A percentile compares a stretch with the other conserved stretches of the same genome.
These are phyloP conservation scores for Amanita molliuscula DNA, from an alignment of 768 basidiomycete genomes.

Conservation along the genomic window DNA sequence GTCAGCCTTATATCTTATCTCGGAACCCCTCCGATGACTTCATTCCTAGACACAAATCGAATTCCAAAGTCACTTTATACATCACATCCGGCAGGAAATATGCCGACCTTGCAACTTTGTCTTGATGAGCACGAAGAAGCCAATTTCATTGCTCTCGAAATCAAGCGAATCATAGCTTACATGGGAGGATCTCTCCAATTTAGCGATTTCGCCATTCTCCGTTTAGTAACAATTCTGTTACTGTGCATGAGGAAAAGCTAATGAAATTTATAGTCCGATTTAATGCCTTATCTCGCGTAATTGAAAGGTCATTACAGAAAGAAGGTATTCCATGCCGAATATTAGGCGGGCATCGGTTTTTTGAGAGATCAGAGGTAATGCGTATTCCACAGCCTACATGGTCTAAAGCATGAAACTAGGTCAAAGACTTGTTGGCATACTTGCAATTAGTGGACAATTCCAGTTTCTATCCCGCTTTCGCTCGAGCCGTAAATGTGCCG, in stretches of 20 bases:
- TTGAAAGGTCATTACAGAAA: constrained; percentile 70
- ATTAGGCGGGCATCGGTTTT: constrained; percentile 78
- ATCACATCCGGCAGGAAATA: constrained; percentile 50
- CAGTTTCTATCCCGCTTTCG: constrained; percentile 52
- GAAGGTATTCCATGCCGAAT: constrained; percentile 71
- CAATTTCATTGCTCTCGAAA: constrained; percentile 61
- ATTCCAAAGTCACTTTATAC: constrained; percentile 68
- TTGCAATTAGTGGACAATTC: constrained; percentile 78
- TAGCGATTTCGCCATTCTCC: constrained; percentile 77
- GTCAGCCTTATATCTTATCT: constrained; percentile 22
- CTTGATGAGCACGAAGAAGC: constrained; percentile 55
- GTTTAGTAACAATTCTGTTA: constrained; percentile 28
- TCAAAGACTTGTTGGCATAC: constrained; percentile 78
- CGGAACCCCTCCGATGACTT: not conserved
- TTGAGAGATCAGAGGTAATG: constrained; percentile 67
- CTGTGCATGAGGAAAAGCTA: not conserved
- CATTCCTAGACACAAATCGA: constrained; percentile 52
- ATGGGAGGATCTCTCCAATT: constrained; percentile 63
- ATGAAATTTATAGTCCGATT: constrained; percentile 50
- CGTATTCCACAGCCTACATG: not conserved
- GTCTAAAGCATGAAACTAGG: constrained; percentile 22
- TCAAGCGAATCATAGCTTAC: constrained; percentile 66
- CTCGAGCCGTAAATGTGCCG: constrained; percentile 65
- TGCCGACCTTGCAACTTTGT: constrained; percentile 47
- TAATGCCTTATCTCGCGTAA: constrained; percentile 65